phyloP scores from a whole-genome alignment of 2,329 filamentous ascomycete genomes.

The Neopestalotiopsis clavispora region DNA sequence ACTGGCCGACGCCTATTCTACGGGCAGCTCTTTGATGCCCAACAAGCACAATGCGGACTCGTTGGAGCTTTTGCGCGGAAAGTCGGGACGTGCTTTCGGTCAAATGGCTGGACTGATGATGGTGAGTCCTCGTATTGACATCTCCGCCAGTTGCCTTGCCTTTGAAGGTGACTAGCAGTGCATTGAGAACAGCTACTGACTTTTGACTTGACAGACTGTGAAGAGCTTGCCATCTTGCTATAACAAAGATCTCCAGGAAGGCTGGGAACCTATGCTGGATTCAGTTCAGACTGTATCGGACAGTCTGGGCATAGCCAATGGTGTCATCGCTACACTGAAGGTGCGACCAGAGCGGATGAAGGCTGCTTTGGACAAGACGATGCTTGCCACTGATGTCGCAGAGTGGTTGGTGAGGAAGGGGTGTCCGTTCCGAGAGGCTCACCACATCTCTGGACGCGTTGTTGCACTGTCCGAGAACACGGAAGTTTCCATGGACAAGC shows the following conservation, averaged over 20 bases:
- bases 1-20: constrained; percentile 80
- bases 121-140: constrained; percentile 33
- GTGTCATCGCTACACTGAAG: constrained; percentile 70
- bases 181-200: constrained; percentile 35
- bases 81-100: constrained; percentile 77
- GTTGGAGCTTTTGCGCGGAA: constrained; percentile 74
- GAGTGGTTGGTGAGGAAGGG: constrained; percentile 67
- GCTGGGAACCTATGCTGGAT: constrained; percentile 76
- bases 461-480: constrained; percentile 73
- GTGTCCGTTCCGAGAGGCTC: constrained; percentile 78
- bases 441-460: constrained; percentile 75
- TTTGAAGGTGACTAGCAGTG: constrained; percentile 28
- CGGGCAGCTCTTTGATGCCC: constrained; percentile 59
- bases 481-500: constrained; percentile 66
- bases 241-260: constrained; percentile 81
- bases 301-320: constrained; percentile 75
- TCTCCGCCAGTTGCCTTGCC: constrained; percentile 23
- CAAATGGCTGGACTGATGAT: constrained; percentile 72
- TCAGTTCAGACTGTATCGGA: constrained; percentile 75
- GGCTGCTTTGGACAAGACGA: constrained; percentile 72
- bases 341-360: constrained; percentile 73
- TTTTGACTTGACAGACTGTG: constrained; percentile 43
- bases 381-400: constrained; percentile 73
- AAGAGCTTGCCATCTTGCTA: constrained; percentile 73
- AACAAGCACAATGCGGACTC: constrained; percentile 80